phyloP scores from a whole-genome alignment of 2,329 filamentous ascomycete genomes.

The Botrytis porri region DNA sequence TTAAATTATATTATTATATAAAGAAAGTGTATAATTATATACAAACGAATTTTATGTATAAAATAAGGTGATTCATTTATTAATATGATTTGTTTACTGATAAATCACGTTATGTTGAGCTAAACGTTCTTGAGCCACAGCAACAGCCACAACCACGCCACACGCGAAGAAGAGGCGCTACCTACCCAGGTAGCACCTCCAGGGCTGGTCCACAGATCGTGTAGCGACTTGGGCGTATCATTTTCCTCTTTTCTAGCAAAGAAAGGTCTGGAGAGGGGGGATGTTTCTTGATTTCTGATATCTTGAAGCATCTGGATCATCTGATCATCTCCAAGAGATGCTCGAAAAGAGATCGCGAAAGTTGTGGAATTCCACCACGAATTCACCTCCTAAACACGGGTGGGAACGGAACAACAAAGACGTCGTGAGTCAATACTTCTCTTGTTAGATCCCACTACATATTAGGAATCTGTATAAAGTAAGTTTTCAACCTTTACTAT shows the following conservation, averaged over 20 bases:
- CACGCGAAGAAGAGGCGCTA: background rate
- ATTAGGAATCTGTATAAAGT: background rate
- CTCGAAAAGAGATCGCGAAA: background rate
- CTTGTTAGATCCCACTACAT: background rate
- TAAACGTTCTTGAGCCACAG: background rate
- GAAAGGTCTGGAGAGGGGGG: background rate
- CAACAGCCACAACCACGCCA: background rate
- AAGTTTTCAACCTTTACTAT: background rate
- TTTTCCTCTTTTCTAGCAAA: background rate
- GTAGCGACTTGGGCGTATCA: background rate
- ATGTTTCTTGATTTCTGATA: background rate
- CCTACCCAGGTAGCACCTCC: too few species aligned
- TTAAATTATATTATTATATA: too few species aligned
- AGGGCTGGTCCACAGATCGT: background rate
- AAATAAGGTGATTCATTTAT: too few species aligned
- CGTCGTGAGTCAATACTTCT: background rate
- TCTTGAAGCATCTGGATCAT: background rate
- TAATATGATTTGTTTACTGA: too few species aligned
- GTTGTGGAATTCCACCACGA: background rate
- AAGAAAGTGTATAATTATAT: too few species aligned
- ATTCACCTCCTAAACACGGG: background rate
- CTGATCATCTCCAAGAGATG: background rate
- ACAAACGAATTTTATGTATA: too few species aligned
- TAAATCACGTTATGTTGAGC: too few species aligned
- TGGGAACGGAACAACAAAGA: background rate